Evolutionary conservation across 1,284 basidiomycete genomes (phyloP).

Genomic region (Somion occarium): DNA sequence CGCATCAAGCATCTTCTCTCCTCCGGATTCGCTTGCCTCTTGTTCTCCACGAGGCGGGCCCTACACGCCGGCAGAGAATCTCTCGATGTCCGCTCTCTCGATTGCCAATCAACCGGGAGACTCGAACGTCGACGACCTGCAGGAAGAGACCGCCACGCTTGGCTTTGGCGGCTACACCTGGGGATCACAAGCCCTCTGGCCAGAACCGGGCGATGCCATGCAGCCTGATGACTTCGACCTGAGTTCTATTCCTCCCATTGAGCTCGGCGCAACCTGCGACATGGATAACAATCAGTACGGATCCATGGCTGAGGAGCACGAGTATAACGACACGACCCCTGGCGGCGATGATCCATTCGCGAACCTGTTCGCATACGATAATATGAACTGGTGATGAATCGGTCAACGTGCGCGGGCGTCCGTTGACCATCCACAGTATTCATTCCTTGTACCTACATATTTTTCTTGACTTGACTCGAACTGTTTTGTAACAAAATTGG

Average conservation of each 20-base stretch:
- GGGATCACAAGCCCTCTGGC: constrained; percentile 28
- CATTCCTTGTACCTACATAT: constrained; percentile 1
- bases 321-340: constrained; percentile 21
- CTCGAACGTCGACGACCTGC: constrained; percentile 16
- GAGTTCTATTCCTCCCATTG: constrained; percentile 40
- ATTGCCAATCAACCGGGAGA: constrained; percentile 12
- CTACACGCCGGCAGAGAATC: constrained; percentile 24
- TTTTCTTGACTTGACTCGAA: not conserved
- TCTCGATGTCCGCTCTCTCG: constrained; percentile 22
- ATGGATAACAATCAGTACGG: constrained; percentile 15
- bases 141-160: constrained; percentile 14
- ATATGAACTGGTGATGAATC: constrained; percentile 28
- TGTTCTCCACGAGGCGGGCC: constrained; percentile 20
- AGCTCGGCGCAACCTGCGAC: constrained; percentile 31
- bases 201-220: constrained; percentile 29
- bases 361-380: constrained; percentile 23
- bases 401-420: constrained; percentile 32
- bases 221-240: constrained; percentile 45
- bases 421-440: constrained; percentile 21
- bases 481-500: no score
- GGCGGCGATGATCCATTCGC: constrained; percentile 23
- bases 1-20: constrained; percentile 30
- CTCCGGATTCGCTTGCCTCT: constrained; percentile 19
- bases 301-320: constrained; percentile 19
- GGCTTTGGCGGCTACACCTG: constrained; percentile 32